phyloP scores from a whole-genome alignment of 441 rosid species.

The Syzygium malaccense region DNA sequence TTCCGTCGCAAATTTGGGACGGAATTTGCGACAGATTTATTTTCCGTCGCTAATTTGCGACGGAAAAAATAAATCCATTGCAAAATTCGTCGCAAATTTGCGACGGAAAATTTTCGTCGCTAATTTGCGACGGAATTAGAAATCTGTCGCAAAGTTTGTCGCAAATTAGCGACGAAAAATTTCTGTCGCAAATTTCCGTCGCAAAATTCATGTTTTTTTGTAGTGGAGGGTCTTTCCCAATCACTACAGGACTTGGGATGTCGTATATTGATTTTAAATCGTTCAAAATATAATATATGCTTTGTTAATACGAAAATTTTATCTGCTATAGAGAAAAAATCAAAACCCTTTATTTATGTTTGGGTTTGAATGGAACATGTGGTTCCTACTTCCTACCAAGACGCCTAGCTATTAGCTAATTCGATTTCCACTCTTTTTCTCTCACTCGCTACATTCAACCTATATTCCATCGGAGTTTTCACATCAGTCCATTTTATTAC shows the following conservation, averaged over 20 bases:
- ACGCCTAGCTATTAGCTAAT: not conserved
- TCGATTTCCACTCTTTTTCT: not conserved
- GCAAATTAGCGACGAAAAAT: too few species aligned
- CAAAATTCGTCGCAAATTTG: too few species aligned
- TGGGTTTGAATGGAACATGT: not conserved
- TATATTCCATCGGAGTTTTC: not conserved
- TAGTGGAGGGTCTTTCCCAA: not conserved
- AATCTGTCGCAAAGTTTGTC: too few species aligned
- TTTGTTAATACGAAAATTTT: not conserved
- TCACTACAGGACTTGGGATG: not conserved
- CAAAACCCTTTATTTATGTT: not conserved
- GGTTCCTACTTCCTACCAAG: not conserved
- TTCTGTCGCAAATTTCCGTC: too few species aligned
- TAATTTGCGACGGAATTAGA: too few species aligned
- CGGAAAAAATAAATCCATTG: too few species aligned
- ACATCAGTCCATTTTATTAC: not conserved
- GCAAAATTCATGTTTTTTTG: too few species aligned
- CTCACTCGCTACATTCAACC: not conserved
- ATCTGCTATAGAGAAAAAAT: not conserved
- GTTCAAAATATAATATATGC: not conserved
- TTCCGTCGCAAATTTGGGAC: too few species aligned
- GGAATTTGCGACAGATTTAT: too few species aligned
- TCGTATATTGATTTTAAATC: not conserved
- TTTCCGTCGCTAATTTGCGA: too few species aligned
- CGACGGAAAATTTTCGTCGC: too few species aligned